These are phyloP conservation scores for Thozetella sp. DNA, from an alignment of 495 filamentous ascomycete species.

Conservation along the genomic window DNA sequence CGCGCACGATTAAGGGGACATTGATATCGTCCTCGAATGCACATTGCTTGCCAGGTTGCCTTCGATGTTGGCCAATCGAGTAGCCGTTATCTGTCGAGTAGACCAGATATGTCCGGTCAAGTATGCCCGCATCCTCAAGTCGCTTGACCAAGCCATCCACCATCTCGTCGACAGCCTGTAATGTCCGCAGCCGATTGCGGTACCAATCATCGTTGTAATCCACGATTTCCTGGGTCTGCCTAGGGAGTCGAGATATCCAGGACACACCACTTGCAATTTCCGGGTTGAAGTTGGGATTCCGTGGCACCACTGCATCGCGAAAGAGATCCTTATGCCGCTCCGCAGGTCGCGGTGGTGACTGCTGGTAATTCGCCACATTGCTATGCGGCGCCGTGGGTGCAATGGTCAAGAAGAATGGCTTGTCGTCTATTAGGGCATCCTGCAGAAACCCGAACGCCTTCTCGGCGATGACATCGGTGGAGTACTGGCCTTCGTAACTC, in stretches of 20 bases:
- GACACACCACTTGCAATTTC: slow-evolving; percentile 55
- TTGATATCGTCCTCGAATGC: slow-evolving; percentile 77
- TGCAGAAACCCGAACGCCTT: slow-evolving; percentile 68
- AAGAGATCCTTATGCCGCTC: slow-evolving; percentile 50
- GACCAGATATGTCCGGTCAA: slow-evolving; percentile 72
- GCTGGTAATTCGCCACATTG: slow-evolving; percentile 48
- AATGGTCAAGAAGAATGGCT: slow-evolving; percentile 71
- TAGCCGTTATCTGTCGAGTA: slow-evolving; percentile 78
- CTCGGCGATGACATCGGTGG: slow-evolving; percentile 61
- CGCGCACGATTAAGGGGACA: slow-evolving; percentile 65
- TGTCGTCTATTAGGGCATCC: slow-evolving; percentile 51
- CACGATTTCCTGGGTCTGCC: slow-evolving; percentile 54
- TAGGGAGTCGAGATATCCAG: slow-evolving; percentile 59
- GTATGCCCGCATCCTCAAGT: slow-evolving; percentile 50
- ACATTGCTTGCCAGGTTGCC: slow-evolving; percentile 71
- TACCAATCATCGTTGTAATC: slow-evolving; percentile 72
- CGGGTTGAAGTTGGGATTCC: slow-evolving; percentile 57
- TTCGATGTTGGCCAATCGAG: slow-evolving; percentile 72
- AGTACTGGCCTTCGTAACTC: slow-evolving; percentile 59
- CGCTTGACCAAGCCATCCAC: slow-evolving; percentile 57
- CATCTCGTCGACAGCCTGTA: slow-evolving; percentile 75
- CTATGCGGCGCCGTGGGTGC: slow-evolving; percentile 70
- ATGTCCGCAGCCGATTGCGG: slow-evolving; percentile 59
- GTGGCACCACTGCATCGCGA: slow-evolving; percentile 43
- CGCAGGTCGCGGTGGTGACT: slow-evolving; percentile 54